phyloP scores from a whole-genome alignment of 352 stramenopile genomes.

The Globisporangium cederbergense region DNA sequence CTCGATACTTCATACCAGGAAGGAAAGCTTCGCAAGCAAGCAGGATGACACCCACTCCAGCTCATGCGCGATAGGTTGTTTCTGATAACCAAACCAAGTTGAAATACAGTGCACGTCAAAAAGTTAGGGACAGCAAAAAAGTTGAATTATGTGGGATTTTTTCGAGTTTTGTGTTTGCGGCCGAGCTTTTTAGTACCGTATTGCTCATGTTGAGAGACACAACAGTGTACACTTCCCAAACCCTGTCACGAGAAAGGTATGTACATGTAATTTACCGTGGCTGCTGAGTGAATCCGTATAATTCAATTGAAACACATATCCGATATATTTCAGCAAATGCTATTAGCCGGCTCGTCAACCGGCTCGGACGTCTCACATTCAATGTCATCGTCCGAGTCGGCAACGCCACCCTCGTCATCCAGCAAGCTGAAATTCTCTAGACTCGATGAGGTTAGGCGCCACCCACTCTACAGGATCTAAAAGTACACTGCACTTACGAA shows the following conservation, averaged over 20 bases:
- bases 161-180: too few species aligned
- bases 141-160: too few species aligned
- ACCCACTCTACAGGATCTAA: constrained; percentile 1
- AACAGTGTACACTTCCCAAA: too few species aligned
- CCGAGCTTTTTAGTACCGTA: too few species aligned
- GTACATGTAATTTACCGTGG: background rate
- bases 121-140: too few species aligned
- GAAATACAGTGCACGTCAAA: too few species aligned
- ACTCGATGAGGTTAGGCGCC: background rate
- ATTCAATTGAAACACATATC: constrained; percentile 4
- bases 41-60: too few species aligned
- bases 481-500: constrained; percentile 1
- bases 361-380: constrained; percentile 1
- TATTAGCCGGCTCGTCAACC: constrained; percentile 1
- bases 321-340: constrained; percentile 5
- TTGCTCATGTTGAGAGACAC: too few species aligned
- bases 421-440: background rate
- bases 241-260: background rate
- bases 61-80: too few species aligned
- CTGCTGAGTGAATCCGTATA: background rate
- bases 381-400: constrained; percentile 2
- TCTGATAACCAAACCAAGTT: too few species aligned
- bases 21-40: too few species aligned
- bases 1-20: too few species aligned
- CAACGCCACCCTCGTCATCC: constrained; percentile 1